These are phyloP conservation scores for Penicillium sp. DNA, from an alignment of 2,329 filamentous ascomycete species.

Conservation along the genomic window DNA sequence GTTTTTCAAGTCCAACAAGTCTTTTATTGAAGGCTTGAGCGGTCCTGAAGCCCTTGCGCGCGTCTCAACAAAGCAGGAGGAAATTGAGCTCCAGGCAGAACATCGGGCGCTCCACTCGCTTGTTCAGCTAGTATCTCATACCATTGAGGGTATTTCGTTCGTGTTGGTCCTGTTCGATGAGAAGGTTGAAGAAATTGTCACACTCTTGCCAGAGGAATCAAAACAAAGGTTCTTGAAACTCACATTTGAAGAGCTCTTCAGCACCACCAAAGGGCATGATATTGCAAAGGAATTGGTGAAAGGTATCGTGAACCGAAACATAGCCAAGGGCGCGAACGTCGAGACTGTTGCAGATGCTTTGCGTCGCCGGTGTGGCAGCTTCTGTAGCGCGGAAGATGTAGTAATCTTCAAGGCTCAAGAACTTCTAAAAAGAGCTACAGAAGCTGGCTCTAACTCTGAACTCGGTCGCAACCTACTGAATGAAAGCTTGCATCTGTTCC, in stretches of 20 bases:
- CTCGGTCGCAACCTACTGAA: slow-evolving; percentile 78
- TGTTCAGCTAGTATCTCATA: slow-evolving; percentile 82
- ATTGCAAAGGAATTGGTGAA: slow-evolving; percentile 95
- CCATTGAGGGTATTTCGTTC: slow-evolving; percentile 96
- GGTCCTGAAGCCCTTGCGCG: slow-evolving; percentile 84
- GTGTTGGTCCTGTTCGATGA: slow-evolving; percentile 95
- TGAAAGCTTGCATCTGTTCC: slow-evolving; percentile 86
- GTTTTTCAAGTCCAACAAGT: slow-evolving; percentile 86
- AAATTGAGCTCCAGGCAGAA: slow-evolving; percentile 89
- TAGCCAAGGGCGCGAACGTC: slow-evolving; percentile 94
- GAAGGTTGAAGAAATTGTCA: slow-evolving; percentile 84
- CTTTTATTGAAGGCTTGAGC: slow-evolving; percentile 91
- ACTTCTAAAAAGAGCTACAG: slow-evolving; percentile 84
- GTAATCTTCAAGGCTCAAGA: slow-evolving; percentile 99
- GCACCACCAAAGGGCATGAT: slow-evolving; percentile 77
- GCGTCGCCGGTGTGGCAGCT: slow-evolving; percentile 88
- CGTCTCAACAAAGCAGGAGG: slow-evolving; percentile 81
- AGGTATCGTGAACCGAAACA: slow-evolving; percentile 96
- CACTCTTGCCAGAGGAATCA: slow-evolving; percentile 71
- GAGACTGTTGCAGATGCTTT: slow-evolving; percentile 97
- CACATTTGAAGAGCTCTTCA: slow-evolving; percentile 88
- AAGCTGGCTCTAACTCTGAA: slow-evolving; percentile 76
- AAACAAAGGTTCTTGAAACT: slow-evolving; percentile 74
- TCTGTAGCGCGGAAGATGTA: slow-evolving; percentile 96
- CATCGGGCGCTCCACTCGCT: slow-evolving; percentile 90